phyloP scores from a whole-genome alignment of 257 asterid species.

The Nicotiana sylvestris region DNA sequence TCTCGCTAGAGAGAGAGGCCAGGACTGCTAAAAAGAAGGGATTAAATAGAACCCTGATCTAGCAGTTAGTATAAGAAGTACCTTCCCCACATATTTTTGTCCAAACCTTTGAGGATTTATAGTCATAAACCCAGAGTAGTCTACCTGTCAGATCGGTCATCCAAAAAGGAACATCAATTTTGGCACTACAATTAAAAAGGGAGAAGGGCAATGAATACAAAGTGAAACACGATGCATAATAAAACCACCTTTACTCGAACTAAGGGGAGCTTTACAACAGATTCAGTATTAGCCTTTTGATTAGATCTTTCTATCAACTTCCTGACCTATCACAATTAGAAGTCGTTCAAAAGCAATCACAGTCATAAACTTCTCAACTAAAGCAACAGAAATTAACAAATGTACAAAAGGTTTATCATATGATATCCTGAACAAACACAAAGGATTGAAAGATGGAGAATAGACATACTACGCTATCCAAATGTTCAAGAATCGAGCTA shows the following conservation, averaged over 20 bases:
- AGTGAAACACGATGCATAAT: slow-evolving; percentile 9
- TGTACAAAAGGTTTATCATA: slow-evolving; percentile 4
- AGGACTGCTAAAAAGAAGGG: not conserved
- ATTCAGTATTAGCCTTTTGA: slow-evolving; percentile 46
- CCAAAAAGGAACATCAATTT: slow-evolving; percentile 11
- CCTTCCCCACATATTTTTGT: slow-evolving; percentile 98
- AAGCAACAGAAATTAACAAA: not conserved
- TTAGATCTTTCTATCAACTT: slow-evolving; percentile 69
- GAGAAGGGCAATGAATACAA: slow-evolving; percentile 9
- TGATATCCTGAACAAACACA: slow-evolving; percentile 12
- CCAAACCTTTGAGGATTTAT: slow-evolving; percentile 97
- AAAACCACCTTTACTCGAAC: slow-evolving; percentile 74
- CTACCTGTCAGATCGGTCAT: slow-evolving; percentile 60
- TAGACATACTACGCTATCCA: slow-evolving; percentile 76
- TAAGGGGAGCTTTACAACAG: slow-evolving; percentile 80
- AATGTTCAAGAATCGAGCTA: slow-evolving; percentile 83
- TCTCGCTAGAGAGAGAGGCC: not conserved
- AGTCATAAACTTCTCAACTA: not conserved
- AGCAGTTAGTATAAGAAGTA: slow-evolving; percentile 19
- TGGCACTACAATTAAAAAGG: slow-evolving; percentile 14
- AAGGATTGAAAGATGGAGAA: slow-evolving; percentile 18
- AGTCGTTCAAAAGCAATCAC: not conserved
- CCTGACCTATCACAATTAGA: slow-evolving; percentile 52
- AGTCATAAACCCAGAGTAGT: slow-evolving; percentile 97
- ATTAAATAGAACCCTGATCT: not conserved